phyloP scores from a whole-genome alignment of 768 basidiomycete genomes.

The Rhodotorula kratochvilovae region DNA sequence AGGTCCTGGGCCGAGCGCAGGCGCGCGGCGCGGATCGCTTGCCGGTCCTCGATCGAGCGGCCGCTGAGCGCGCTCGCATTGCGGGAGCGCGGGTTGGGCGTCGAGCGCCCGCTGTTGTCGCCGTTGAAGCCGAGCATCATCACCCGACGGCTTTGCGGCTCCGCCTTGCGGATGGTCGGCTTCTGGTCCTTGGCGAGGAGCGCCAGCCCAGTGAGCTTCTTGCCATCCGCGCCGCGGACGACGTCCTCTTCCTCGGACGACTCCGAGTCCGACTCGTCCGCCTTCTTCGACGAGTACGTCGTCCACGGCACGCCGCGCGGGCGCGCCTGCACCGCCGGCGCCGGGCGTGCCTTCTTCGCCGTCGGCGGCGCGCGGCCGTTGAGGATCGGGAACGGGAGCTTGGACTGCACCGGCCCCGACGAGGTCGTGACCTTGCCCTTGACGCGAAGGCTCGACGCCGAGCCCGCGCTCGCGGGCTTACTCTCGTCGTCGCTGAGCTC shows the following conservation, averaged over 20 bases:
- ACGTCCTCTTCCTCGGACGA: conserved; percentile 21
- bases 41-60: conserved; percentile 20
- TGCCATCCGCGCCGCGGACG: conserved; percentile 44
- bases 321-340: not conserved
- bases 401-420: conserved; percentile 10
- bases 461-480: not conserved
- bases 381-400: conserved; percentile 5
- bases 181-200: conserved; percentile 47
- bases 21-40: conserved; percentile 46
- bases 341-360: not conserved
- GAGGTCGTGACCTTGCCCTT: conserved; percentile 10
- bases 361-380: not conserved
- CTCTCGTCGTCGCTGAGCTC: conserved; percentile 28
- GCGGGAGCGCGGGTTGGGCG: not conserved
- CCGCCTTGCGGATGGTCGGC: conserved; percentile 30
- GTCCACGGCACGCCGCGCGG: conserved; percentile 39
- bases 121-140: conserved; percentile 49
- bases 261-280: conserved; percentile 20
- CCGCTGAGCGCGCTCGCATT: not conserved
- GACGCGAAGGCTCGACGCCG: conserved; percentile 10
- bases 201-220: conserved; percentile 41
- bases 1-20: conserved; percentile 78
- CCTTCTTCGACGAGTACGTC: conserved; percentile 32
- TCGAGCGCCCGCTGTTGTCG: not conserved
- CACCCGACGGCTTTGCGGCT: conserved; percentile 57